Percentiles rank a stretch among this genome's conserved stretches.
Conservation (phyloP, 768 basidiomycete genomes). For the Tephrocybe sp. region DNA sequence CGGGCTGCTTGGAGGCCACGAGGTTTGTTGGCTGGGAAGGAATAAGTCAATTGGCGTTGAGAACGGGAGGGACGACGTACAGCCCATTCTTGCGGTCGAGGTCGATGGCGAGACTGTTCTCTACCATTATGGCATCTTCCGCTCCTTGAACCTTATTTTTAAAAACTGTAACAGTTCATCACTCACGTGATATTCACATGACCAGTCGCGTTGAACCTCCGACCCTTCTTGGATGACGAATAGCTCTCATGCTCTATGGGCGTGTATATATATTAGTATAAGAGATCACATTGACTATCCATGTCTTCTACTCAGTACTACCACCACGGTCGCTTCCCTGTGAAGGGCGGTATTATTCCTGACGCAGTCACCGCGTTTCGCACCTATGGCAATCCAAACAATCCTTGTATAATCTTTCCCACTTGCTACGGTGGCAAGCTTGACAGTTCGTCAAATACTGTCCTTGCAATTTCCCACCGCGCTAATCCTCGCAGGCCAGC, state of each 20-base stretch:
- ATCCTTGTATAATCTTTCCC: conserved; percentile 57
- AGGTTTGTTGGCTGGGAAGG: conserved; percentile 86
- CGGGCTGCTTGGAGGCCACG: conserved; percentile 98
- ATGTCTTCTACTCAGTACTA: conserved; percentile 37
- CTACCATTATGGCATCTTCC: conserved; percentile 23
- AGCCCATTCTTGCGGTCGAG: conserved; percentile 78
- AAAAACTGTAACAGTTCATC: conserved; percentile 37
- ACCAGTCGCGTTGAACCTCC: conserved; percentile 4
- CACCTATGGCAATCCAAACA: conserved; percentile 47
- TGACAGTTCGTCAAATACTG: conserved; percentile 34
- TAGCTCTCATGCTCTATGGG: not conserved
- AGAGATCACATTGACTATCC: not conserved
- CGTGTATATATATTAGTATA: not conserved
- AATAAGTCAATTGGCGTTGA: conserved; percentile 11
- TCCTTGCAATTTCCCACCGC: conserved; percentile 7
- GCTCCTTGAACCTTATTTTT: conserved; percentile 43
- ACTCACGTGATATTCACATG: conserved; percentile 8
- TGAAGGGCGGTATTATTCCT: conserved; percentile 51
- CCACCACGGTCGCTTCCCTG: conserved; percentile 51
- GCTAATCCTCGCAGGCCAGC: conserved; percentile 32
- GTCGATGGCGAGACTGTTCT: conserved; percentile 33
- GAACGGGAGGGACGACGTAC: conserved; percentile 46
- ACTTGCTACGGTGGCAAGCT: conserved; percentile 55
- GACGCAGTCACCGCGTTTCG: conserved; percentile 57
- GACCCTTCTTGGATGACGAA: not conserved